phyloP scores from a whole-genome alignment of 1,284 basidiomycete genomes.

The Pterulicium gracile region DNA sequence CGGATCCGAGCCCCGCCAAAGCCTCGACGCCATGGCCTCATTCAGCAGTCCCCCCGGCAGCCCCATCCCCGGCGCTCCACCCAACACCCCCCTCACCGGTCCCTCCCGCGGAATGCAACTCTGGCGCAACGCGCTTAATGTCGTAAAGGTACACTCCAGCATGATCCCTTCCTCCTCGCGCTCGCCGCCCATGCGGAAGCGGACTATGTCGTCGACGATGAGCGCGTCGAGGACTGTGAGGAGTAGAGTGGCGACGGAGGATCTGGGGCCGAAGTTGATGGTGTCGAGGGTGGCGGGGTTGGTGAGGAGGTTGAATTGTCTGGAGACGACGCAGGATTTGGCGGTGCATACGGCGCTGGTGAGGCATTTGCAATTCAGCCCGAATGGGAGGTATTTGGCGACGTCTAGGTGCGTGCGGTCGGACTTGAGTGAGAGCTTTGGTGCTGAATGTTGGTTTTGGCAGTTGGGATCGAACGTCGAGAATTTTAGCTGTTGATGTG shows the following conservation, averaged over 20 bases:
- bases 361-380: constrained; percentile 61
- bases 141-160: constrained; percentile 19
- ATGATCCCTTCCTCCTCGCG: constrained; percentile 14
- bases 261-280: constrained; percentile 29
- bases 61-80: not conserved
- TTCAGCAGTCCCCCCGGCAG: not conserved
- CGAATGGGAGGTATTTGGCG: constrained; percentile 57
- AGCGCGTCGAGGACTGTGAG: constrained; percentile 16
- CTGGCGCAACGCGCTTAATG: constrained; percentile 20
- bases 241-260: constrained; percentile 20
- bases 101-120: constrained; percentile 15
- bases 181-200: constrained; percentile 22
- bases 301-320: constrained; percentile 43
- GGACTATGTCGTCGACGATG: constrained; percentile 33
- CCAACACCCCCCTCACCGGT: constrained; percentile 14
- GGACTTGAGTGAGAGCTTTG: not conserved
- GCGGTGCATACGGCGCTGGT: constrained; percentile 57
- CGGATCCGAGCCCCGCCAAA: constrained; percentile 10
- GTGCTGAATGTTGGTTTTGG: constrained; percentile 9
- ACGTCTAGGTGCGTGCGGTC: constrained; percentile 48
- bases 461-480: constrained; percentile 70
- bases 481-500: constrained; percentile 63
- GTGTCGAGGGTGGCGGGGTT: constrained; percentile 44
- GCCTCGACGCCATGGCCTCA: constrained; percentile 5
- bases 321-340: constrained; percentile 50